These are phyloP conservation scores for Acidiella bohemica DNA, from an alignment of 495 filamentous ascomycete genomes.

Conservation along the genomic window DNA sequence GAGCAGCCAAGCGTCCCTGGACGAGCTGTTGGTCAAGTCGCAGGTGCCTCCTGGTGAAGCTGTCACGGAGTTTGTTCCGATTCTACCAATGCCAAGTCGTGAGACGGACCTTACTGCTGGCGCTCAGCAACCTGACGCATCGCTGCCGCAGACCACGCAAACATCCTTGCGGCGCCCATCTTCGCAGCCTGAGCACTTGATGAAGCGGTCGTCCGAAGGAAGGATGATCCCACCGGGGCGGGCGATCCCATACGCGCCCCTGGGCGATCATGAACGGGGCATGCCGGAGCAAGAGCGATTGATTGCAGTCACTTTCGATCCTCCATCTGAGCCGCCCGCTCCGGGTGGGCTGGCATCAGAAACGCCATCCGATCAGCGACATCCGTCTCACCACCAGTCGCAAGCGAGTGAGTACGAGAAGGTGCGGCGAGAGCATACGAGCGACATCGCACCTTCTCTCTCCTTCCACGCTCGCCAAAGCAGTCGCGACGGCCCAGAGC, in stretches of 20 bases:
- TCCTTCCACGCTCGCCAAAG: not conserved
- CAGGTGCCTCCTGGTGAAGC: too few species aligned
- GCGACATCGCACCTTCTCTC: not conserved
- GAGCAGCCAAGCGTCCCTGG: not conserved
- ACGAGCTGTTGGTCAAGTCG: not conserved
- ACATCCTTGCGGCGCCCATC: too few species aligned
- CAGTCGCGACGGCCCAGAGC: not conserved
- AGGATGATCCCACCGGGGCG: not conserved
- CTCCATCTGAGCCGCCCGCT: not conserved
- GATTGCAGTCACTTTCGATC: not conserved
- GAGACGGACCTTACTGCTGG: too few species aligned
- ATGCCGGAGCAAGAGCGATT: constrained; percentile 5
- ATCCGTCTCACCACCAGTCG: constrained; percentile 4
- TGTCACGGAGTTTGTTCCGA: too few species aligned
- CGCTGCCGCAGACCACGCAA: too few species aligned
- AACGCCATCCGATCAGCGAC: constrained; percentile 6
- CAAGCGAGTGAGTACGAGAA: constrained; percentile 10
- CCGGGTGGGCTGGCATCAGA: not conserved
- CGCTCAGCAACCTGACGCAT: too few species aligned
- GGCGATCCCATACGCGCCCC: constrained; percentile 5
- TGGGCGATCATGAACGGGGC: constrained; percentile 1
- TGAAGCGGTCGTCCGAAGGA: constrained; percentile 4
- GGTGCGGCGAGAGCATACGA: not conserved
- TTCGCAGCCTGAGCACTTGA: not conserved
- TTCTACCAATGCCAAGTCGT: too few species aligned